Percentiles rank a stretch among this genome's conserved stretches.
Conservation (phyloP, 805 yeast species). For the Wickerhamiella spandovensis region DNA sequence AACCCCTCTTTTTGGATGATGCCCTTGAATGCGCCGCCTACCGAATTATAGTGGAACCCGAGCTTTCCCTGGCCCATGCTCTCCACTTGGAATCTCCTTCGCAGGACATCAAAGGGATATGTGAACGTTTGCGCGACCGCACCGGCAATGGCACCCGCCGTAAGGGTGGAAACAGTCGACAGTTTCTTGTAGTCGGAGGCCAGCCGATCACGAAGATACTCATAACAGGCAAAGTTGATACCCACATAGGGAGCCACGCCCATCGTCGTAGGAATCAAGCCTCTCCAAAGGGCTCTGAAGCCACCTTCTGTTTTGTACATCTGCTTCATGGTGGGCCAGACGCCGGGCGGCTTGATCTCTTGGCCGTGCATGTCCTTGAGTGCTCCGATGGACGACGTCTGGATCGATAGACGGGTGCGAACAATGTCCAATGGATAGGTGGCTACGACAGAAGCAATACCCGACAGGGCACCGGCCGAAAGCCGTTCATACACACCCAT, state of each 20-base stretch:
- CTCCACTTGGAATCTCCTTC: slow-evolving; percentile 85
- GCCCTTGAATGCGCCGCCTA: slow-evolving; percentile 55
- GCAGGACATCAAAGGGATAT: slow-evolving; percentile 79
- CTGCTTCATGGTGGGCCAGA: slow-evolving; percentile 38
- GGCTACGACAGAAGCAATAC: slow-evolving; percentile 60
- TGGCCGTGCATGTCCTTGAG: slow-evolving; percentile 8
- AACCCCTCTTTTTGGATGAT: slow-evolving; percentile 68
- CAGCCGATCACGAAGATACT: slow-evolving; percentile 48
- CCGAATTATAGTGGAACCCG: slow-evolving; percentile 73
- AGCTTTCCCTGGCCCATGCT: slow-evolving; percentile 51
- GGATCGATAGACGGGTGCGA: slow-evolving; percentile 77
- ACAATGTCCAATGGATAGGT: slow-evolving; percentile 90
- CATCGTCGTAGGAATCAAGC: slow-evolving; percentile 76
- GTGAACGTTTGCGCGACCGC: slow-evolving; percentile 82
- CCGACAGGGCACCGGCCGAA: slow-evolving; percentile 69
- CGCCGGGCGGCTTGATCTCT: slow-evolving; percentile 51
- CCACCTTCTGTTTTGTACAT: slow-evolving; percentile 79
- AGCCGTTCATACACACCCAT: slow-evolving; percentile 45
- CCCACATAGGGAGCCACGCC: slow-evolving; percentile 98
- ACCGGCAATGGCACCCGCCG: slow-evolving; percentile 77
- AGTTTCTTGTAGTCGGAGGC: slow-evolving; percentile 24
- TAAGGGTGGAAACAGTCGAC: slow-evolving; percentile 42
- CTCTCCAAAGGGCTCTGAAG: slow-evolving; percentile 59
- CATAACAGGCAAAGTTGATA: slow-evolving; percentile 81
- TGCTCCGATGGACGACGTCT: slow-evolving; percentile 51